Base-by-base conservation (phyloP, 1,284 basidiomycete species). In the Pyrrhoderma lamaoense region DNA sequence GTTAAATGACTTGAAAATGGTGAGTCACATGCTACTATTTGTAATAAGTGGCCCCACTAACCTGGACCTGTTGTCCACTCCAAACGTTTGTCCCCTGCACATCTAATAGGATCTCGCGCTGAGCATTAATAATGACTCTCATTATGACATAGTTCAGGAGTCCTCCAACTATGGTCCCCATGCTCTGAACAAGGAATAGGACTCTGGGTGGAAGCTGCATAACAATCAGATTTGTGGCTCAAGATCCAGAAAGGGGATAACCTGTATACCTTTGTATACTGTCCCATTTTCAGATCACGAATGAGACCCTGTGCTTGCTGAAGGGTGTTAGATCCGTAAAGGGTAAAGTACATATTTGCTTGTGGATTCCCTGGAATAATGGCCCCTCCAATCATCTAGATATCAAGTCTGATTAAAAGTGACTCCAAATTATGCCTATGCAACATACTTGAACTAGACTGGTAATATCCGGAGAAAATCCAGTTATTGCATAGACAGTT, bases 201-300 rank as follows among this genome's bases (percentile, higher is more conserved):
- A 65, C 59, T 11, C 72, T 64, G 3, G 75, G 75, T 13, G 74
- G 73, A 31, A 78, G 62, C 62, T 31, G 11, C 27, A 11, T 11
- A 31, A 31, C 5, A 31, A 11, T 5, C 11, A 5, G 27, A 31
- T 5, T 31, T 31, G 5, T 5, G 7, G 11, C 11, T 5, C 27
- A 31, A 31, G 27, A 11, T 31, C n/a, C n/a, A n/a, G n/a, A 31
- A 31, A 31, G 27, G 27, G 5, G 11, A 31, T 5, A 11, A 11
- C 11, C 5, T 31, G 7, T 5, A 5, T 31, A 31, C 27, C 27
- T 78, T 77, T 58, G 74, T 62, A 63, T 78, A 77, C 57, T 75
- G 74, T 3, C 70, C 73, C 42, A 76, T 62, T 60, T 77, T 78
- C 52, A 78, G 62, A 54, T 77, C 60, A 64, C 67, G 37, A 51